These are phyloP conservation scores for Penicillium bovifimosum DNA, from an alignment of 495 filamentous ascomycete genomes.

Conservation along the genomic window DNA sequence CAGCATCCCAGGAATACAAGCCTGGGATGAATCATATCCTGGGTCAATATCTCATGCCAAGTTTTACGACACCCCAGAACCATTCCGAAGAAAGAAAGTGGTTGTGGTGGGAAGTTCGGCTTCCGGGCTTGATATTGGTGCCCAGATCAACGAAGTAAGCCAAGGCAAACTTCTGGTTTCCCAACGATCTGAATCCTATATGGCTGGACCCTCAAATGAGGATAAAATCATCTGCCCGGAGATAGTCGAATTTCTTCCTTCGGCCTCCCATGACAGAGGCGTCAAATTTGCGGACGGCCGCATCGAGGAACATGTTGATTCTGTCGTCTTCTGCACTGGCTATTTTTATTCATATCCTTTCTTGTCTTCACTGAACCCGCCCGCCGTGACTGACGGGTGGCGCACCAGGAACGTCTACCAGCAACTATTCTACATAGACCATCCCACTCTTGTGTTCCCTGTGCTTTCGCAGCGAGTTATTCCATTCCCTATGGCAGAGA, in stretches of 20 bases:
- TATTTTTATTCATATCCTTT: constrained; percentile 55
- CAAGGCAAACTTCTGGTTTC: constrained; percentile 50
- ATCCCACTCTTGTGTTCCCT: constrained; percentile 75
- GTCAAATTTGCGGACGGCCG: constrained; percentile 50
- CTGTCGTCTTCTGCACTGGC: constrained; percentile 56
- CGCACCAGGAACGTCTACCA: constrained; percentile 63
- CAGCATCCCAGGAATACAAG: constrained; percentile 49
- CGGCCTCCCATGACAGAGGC: constrained; percentile 32
- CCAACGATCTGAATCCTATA: constrained; percentile 40
- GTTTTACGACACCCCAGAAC: constrained; percentile 58
- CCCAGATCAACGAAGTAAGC: constrained; percentile 59
- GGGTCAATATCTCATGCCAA: constrained; percentile 74
- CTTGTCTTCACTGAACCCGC: constrained; percentile 51
- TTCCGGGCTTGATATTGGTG: constrained; percentile 74
- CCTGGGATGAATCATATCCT: constrained; percentile 56
- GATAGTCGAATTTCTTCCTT: constrained; percentile 53
- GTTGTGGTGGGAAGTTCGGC: constrained; percentile 74
- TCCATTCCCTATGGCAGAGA: constrained; percentile 74
- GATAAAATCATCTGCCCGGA: constrained; percentile 52
- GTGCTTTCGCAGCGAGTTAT: constrained; percentile 73
- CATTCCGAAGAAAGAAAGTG: constrained; percentile 58
- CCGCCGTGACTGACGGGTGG: constrained; percentile 61
- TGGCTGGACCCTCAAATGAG: constrained; percentile 19
- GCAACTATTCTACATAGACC: constrained; percentile 68
- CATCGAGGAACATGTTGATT: constrained; percentile 45